Conservation (phyloP, 371 early-diverging fungal species). For the Apophysomyces variabilis region DNA sequence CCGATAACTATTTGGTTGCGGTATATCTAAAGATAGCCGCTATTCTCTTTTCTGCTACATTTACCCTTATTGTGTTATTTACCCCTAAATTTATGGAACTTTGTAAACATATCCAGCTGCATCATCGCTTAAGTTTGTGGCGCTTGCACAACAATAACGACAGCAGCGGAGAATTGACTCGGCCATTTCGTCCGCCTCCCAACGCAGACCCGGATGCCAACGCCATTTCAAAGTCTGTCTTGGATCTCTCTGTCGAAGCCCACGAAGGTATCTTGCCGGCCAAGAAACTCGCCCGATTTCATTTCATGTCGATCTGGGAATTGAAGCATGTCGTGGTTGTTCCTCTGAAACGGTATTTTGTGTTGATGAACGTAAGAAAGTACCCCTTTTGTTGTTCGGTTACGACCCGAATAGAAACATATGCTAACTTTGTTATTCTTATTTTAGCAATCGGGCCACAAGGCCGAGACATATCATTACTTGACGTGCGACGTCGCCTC, state of each 20-base stretch:
- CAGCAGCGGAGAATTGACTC: slow-evolving; percentile 24
- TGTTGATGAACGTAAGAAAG: slow-evolving; percentile 39
- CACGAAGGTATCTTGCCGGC: slow-evolving; percentile 48
- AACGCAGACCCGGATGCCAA: slow-evolving; percentile 21
- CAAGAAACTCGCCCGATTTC: slow-evolving; percentile 37
- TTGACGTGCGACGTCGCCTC: slow-evolving; percentile 25
- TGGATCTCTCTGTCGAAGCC: slow-evolving; percentile 41
- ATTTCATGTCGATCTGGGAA: slow-evolving; percentile 50
- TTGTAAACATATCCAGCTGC: slow-evolving; percentile 23
- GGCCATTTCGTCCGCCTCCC: slow-evolving; percentile 10
- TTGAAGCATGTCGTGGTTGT: slow-evolving; percentile 45
- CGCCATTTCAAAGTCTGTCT: slow-evolving; percentile 21
- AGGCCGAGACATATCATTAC: slow-evolving; percentile 34
- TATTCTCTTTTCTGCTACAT: slow-evolving; percentile 38
- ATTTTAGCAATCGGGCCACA: slow-evolving; percentile 28
- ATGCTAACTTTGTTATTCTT: neutral
- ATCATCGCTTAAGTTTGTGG: slow-evolving; percentile 10
- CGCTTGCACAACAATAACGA: slow-evolving; percentile 16
- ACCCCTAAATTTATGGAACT: slow-evolving; percentile 36
- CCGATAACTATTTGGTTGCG: slow-evolving; percentile 24
- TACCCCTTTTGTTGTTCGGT: neutral
- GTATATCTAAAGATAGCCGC: slow-evolving; percentile 37
- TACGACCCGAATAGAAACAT: neutral
- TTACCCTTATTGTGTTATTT: slow-evolving; percentile 40
- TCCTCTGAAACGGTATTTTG: slow-evolving; percentile 38